These are phyloP conservation scores for Globisporangium nunn DNA, from an alignment of 352 stramenopile genomes.

Conservation along the genomic window DNA sequence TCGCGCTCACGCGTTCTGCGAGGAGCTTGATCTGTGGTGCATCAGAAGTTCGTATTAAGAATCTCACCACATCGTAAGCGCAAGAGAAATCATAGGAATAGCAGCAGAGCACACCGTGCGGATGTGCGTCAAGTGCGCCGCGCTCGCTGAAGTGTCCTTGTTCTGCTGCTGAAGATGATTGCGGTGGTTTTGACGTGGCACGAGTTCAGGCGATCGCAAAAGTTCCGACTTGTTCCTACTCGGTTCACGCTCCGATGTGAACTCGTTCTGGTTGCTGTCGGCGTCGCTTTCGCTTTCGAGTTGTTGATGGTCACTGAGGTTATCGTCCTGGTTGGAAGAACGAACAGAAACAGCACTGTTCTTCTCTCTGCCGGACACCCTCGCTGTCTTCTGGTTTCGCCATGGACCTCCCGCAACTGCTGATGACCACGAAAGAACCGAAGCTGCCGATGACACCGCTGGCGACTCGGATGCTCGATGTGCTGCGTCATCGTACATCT, in stretches of 20 bases:
- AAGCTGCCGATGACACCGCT: not conserved
- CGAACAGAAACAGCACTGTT: not conserved
- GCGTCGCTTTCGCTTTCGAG: not conserved
- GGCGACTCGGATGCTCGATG: not conserved
- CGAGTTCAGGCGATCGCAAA: not conserved
- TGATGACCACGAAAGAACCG: not conserved
- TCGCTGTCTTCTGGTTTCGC: not conserved
- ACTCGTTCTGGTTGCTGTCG: conserved; percentile 6
- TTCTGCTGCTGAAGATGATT: conserved; percentile 1
- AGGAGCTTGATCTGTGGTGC: conserved; percentile 44
- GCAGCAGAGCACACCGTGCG: conserved; percentile 23
- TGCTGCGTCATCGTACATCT: conserved; percentile 4
- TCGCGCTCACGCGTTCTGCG: conserved; percentile 35
- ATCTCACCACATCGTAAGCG: not conserved
- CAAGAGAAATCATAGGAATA: not conserved
- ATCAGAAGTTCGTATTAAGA: not conserved
- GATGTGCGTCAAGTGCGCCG: conserved; percentile 21
- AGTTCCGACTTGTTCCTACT: too few relatives aligned
- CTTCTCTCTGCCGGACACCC: not conserved
- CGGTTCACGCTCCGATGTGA: not conserved
- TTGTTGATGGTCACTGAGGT: conserved; percentile 4
- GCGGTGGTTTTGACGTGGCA: too few relatives aligned
- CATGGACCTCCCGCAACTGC: not conserved
- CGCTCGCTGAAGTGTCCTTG: conserved; percentile 4
- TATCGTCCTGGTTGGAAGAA: conserved; percentile 7